These are phyloP conservation scores for Taxillus chinensis DNA, from an alignment of 164 flowering plant genomes.

Conservation along the genomic window DNA sequence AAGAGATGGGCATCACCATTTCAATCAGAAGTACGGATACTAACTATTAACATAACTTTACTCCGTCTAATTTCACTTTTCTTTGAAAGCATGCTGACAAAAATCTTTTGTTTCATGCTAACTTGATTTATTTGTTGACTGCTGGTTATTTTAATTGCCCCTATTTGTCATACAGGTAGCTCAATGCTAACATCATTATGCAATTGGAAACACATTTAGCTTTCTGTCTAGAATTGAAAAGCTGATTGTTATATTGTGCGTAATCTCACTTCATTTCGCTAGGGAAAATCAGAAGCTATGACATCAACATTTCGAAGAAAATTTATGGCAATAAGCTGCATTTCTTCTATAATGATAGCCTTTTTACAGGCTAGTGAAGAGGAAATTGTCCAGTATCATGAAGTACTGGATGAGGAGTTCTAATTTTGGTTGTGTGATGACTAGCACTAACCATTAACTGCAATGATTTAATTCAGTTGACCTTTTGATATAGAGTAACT, in stretches of 20 bases:
- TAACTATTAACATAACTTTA: slow-evolving; percentile 89
- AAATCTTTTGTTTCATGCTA: slow-evolving; percentile 37
- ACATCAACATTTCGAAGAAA: neutral
- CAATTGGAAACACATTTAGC: slow-evolving; percentile 11
- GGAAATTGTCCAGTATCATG: too few species aligned
- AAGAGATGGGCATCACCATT: slow-evolving; percentile 89
- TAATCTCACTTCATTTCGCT: neutral
- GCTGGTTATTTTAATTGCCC: slow-evolving; percentile 19
- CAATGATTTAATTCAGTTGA: too few species aligned
- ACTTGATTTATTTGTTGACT: slow-evolving; percentile 31
- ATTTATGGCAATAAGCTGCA: neutral
- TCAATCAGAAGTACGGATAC: slow-evolving; percentile 99
- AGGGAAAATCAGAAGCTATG: neutral
- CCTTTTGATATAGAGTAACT: too few species aligned
- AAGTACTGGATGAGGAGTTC: too few species aligned
- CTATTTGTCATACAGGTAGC: slow-evolving; percentile 28
- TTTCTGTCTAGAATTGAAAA: neutral
- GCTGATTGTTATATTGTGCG: neutral
- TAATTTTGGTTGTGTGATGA: too few species aligned
- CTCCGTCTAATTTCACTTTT: slow-evolving; percentile 57
- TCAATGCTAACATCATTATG: slow-evolving; percentile 39
- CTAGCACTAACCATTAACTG: too few species aligned
- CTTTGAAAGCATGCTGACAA: slow-evolving; percentile 43
- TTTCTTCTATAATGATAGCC: slow-evolving; percentile 1
- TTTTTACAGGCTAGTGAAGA: too few species aligned